Evolutionary conservation across 2,329 filamentous ascomycete genomes (phyloP).

Genomic region (Venturia oleaginea): DNA sequence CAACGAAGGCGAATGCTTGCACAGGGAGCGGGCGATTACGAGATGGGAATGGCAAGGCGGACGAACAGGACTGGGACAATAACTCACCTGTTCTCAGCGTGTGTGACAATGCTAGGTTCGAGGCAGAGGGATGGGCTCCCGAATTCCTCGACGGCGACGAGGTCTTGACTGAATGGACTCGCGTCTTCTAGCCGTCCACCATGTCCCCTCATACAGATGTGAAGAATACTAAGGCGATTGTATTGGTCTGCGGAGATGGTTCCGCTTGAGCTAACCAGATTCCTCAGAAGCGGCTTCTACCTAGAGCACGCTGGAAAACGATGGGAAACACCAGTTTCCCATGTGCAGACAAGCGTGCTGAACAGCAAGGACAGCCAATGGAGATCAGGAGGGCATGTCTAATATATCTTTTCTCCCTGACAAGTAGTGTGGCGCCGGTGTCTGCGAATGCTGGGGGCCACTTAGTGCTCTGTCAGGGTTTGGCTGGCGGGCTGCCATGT

Average conservation of each 20-base stretch:
- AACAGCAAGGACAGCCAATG: neutral
- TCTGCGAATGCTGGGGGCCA: neutral
- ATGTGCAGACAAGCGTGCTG: neutral
- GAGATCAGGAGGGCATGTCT: neutral
- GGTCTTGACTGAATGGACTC: neutral
- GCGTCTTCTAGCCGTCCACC: neutral
- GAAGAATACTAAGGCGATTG: neutral
- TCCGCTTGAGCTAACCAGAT: neutral
- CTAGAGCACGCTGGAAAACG: neutral
- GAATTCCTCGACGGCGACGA: neutral
- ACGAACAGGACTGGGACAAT: neutral
- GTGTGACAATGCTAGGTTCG: neutral
- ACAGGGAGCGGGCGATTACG: neutral
- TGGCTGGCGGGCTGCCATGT: neutral
- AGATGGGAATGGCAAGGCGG: neutral
- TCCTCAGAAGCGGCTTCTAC: too few species aligned
- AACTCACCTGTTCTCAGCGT: neutral
- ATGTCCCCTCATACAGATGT: neutral
- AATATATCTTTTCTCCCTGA: neutral
- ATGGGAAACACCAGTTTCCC: neutral
- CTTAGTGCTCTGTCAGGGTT: neutral
- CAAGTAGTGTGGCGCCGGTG: neutral
- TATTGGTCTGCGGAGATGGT: neutral
- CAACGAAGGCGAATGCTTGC: neutral
- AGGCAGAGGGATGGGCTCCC: neutral